Conservation (phyloP, 2,329 filamentous ascomycete species). For the Amphichorda felina region DNA sequence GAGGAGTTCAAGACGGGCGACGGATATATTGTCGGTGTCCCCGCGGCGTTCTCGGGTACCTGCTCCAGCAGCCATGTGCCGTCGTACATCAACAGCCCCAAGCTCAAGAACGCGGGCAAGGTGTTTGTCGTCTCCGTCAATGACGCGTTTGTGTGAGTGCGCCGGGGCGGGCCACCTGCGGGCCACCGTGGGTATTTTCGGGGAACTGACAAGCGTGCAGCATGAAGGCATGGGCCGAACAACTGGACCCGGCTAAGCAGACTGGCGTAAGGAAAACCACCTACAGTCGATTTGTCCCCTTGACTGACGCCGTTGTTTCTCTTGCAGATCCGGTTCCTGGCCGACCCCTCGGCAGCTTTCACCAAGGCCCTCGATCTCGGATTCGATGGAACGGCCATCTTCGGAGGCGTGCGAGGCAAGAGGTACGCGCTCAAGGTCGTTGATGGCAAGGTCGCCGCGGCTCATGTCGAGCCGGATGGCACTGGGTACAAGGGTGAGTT, state of each 20-base stretch:
- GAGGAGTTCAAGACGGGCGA: conserved; percentile 61
- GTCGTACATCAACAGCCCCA: conserved; percentile 70
- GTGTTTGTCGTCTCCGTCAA: conserved; percentile 91
- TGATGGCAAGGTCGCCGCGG: conserved; percentile 71
- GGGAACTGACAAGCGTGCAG: conserved; percentile 26
- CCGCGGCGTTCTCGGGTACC: conserved; percentile 57
- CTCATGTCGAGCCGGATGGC: conserved; percentile 80
- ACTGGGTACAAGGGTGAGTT: conserved; percentile 64
- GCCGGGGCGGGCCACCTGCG: too few species aligned
- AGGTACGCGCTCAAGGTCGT: conserved; percentile 76
- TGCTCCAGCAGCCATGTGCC: conserved; percentile 63
- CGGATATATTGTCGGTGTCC: conserved; percentile 76
- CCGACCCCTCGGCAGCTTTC: conserved; percentile 68
- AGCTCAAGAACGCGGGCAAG: conserved; percentile 66
- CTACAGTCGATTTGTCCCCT: background rate
- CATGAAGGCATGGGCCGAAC: conserved; percentile 80
- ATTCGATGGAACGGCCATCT: conserved; percentile 68
- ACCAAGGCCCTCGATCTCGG: conserved; percentile 72
- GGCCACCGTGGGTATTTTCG: too few species aligned
- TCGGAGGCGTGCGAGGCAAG: conserved; percentile 76
- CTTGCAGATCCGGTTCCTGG: conserved; percentile 72
- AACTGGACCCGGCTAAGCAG: conserved; percentile 61
- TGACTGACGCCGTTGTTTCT: background rate
- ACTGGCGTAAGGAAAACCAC: conserved; percentile 56
- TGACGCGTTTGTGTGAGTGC: conserved; percentile 78